Percentiles rank a stretch among this genome's conserved stretches.
Conservation (phyloP, 2,329 filamentous ascomycete genomes). For the Chrysoporthe austroafricana region DNA sequence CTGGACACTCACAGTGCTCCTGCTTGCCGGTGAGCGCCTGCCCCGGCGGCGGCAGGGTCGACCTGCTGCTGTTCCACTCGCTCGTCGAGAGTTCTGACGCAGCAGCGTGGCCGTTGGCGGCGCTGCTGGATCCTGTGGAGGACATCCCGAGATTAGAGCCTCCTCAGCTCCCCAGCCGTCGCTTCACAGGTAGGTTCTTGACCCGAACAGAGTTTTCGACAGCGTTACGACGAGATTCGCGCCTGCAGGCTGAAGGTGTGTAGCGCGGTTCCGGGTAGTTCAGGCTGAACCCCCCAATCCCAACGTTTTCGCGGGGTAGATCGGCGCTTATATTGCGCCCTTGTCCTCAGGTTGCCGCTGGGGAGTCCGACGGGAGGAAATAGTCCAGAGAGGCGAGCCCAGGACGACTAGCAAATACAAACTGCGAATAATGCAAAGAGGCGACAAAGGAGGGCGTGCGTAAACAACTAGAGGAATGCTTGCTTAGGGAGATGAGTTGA, state of each 20-base stretch:
- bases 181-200: neutral
- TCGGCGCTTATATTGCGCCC: neutral
- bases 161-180: too few species aligned
- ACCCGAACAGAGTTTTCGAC: too few species aligned
- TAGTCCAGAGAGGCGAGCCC: neutral
- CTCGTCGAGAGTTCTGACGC: slow-evolving; percentile 11
- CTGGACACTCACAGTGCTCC: slow-evolving; percentile 78
- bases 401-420: slow-evolving; percentile 8
- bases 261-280: neutral
- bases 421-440: slow-evolving; percentile 11
- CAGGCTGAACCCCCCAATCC: neutral
- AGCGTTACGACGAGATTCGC: neutral
- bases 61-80: slow-evolving; percentile 36
- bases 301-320: neutral
- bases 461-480: slow-evolving; percentile 3
- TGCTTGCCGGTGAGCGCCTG: slow-evolving; percentile 85
- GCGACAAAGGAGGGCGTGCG: neutral
- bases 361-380: neutral
- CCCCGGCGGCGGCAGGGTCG: slow-evolving; percentile 43
- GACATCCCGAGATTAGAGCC: slow-evolving; percentile 6
- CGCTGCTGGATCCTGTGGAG: slow-evolving; percentile 11
- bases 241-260: neutral
- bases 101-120: slow-evolving; percentile 16
- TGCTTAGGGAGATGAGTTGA: slow-evolving; percentile 2
- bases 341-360: neutral